Evolutionary conservation across 2,329 filamentous ascomycete genomes (phyloP).

Genomic region (Mollisiaceae sp.): DNA sequence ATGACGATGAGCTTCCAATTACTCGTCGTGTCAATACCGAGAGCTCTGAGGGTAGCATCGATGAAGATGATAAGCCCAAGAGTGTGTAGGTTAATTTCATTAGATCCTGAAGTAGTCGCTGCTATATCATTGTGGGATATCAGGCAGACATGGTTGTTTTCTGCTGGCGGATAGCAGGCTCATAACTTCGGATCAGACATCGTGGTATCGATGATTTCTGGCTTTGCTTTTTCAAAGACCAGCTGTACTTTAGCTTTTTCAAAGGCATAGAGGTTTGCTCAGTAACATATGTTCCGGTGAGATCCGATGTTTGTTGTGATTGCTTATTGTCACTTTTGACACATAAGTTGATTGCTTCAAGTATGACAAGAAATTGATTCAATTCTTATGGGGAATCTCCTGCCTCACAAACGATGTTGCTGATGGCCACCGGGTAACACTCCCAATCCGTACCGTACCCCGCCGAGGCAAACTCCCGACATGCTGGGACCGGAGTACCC

Average conservation of each 20-base stretch:
- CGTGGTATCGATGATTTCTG: slow-evolving; percentile 33
- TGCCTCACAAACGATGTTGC: too few species aligned
- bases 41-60: slow-evolving; percentile 41
- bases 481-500: not conserved
- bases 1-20: slow-evolving; percentile 33
- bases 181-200: slow-evolving; percentile 34
- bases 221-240: slow-evolving; percentile 13
- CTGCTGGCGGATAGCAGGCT: slow-evolving; percentile 34
- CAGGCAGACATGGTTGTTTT: slow-evolving; percentile 32
- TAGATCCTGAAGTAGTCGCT: slow-evolving; percentile 28
- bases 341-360: not conserved
- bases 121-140: slow-evolving; percentile 25
- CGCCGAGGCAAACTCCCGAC: slow-evolving; percentile 3
- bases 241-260: slow-evolving; percentile 34
- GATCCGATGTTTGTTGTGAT: slow-evolving; percentile 8
- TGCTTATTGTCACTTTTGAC: not conserved
- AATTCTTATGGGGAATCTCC: not conserved
- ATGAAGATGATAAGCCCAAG: slow-evolving; percentile 50
- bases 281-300: slow-evolving; percentile 28
- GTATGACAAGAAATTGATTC: not conserved
- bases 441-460: not conserved
- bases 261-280: slow-evolving; percentile 44
- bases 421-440: not conserved
- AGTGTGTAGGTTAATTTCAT: slow-evolving; percentile 34
- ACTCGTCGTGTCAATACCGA: slow-evolving; percentile 42